Evolutionary conservation across 1,139 yeast genomes (phyloP).

Genomic region (Geotrichum bryndzae): DNA sequence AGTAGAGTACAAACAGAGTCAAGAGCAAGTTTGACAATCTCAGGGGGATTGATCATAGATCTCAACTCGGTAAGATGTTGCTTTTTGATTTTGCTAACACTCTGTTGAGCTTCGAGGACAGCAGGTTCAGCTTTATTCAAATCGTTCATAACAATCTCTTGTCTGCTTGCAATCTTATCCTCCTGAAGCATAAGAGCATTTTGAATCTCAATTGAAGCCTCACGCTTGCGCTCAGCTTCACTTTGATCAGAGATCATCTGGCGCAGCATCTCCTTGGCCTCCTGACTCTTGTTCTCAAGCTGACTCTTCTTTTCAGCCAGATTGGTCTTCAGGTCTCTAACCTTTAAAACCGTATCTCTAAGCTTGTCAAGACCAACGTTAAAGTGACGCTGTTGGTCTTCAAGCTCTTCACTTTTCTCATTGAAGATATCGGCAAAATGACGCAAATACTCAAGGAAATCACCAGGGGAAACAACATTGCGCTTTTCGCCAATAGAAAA

Average conservation of each 20-base stretch:
- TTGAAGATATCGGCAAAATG: slow-evolving; percentile 45
- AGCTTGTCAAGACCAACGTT: slow-evolving; percentile 69
- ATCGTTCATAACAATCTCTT: slow-evolving; percentile 52
- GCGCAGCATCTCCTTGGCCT: slow-evolving; percentile 67
- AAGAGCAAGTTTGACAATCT: slow-evolving; percentile 74
- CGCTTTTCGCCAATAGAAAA: not conserved
- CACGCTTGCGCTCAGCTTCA: slow-evolving; percentile 86
- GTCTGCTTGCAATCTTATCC: slow-evolving; percentile 50
- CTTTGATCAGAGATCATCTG: slow-evolving; percentile 83
- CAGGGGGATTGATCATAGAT: slow-evolving; percentile 89
- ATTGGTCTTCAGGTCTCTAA: slow-evolving; percentile 51
- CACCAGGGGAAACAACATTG: slow-evolving; percentile 45
- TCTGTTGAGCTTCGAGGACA: slow-evolving; percentile 72
- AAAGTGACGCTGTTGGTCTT: slow-evolving; percentile 66
- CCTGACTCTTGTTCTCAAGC: slow-evolving; percentile 52
- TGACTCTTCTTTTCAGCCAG: slow-evolving; percentile 50
- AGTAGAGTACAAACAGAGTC: slow-evolving; percentile 82
- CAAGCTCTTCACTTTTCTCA: slow-evolving; percentile 46
- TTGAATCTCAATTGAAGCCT: slow-evolving; percentile 75
- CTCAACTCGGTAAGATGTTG: slow-evolving; percentile 86
- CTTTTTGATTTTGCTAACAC: slow-evolving; percentile 86
- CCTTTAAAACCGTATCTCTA: slow-evolving; percentile 70
- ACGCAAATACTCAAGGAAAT: slow-evolving; percentile 49
- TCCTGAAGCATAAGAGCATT: slow-evolving; percentile 67
- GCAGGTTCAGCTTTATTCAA: slow-evolving; percentile 79